phyloP scores from a whole-genome alignment of 108 stramenopile genomes.

The Stephanodiscus triporus region DNA sequence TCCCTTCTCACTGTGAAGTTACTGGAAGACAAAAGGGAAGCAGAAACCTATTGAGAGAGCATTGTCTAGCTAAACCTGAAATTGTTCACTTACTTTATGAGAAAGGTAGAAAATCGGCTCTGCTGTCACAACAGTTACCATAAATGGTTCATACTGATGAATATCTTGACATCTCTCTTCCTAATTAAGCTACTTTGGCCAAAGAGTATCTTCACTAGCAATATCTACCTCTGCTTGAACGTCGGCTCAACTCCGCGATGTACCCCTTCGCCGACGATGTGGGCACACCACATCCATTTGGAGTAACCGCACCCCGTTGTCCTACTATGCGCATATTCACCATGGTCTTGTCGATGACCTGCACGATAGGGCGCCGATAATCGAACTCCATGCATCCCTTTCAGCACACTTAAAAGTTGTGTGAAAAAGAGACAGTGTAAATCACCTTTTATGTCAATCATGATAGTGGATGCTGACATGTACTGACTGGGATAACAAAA shows the following conservation, averaged over 20 bases:
- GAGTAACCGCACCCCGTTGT: slow-evolving; percentile 92
- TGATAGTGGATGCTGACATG: slow-evolving; percentile 43
- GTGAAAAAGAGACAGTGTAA: neutral
- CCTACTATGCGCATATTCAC: slow-evolving; percentile 95
- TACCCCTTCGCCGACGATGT: slow-evolving; percentile 76
- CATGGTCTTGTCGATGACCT: slow-evolving; percentile 94
- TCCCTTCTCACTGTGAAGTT: no score
- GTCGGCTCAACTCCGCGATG: slow-evolving; percentile 65
- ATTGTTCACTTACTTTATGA: neutral
- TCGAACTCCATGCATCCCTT: no score
- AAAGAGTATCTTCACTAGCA: no score
- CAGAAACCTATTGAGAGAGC: neutral
- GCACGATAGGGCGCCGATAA: slow-evolving; percentile 89
- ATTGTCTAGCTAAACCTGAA: neutral
- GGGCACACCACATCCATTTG: slow-evolving; percentile 87
- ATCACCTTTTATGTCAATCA: neutral
- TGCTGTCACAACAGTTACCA: neutral
- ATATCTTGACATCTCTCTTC: no score
- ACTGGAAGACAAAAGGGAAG: neutral
- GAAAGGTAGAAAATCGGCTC: neutral
- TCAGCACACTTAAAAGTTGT: neutral
- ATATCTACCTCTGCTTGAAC: slow-evolving; percentile 63
- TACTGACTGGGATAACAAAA: no score
- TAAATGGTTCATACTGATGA: neutral
- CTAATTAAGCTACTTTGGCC: no score